Conservation (phyloP, 371 early-diverging fungal species). For the Scutellospora calospora region DNA sequence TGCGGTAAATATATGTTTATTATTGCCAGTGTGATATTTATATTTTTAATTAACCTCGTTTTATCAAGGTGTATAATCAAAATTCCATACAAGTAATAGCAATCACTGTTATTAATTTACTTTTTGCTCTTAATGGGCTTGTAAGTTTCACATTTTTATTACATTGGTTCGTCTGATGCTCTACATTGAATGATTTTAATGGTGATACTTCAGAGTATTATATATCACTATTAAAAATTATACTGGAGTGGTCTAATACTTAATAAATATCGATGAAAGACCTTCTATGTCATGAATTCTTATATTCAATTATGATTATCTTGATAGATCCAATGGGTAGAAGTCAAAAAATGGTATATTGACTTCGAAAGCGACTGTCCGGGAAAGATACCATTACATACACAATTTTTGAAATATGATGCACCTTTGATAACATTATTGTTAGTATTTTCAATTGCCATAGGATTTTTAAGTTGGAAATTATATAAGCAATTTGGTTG, state of each 20-base stretch:
- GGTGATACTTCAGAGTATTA: too few species aligned
- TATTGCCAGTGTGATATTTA: not conserved
- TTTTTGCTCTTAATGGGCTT: slow-evolving; percentile 31
- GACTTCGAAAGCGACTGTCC: not conserved
- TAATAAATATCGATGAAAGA: too few species aligned
- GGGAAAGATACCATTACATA: not conserved
- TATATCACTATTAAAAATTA: too few species aligned
- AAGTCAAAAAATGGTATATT: slow-evolving; percentile 21
- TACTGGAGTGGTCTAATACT: too few species aligned
- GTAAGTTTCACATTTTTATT: slow-evolving; percentile 7
- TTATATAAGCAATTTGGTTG: slow-evolving; percentile 92
- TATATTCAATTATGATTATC: not conserved
- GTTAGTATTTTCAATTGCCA: not conserved
- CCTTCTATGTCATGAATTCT: too few species aligned
- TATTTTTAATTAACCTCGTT: not conserved
- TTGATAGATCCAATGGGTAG: slow-evolving; percentile 19
- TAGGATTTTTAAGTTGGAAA: slow-evolving; percentile 6
- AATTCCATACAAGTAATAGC: slow-evolving; percentile 35
- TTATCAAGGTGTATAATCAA: slow-evolving; percentile 23
- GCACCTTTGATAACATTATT: slow-evolving; percentile 8
- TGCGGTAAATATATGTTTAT: slow-evolving; percentile 12
- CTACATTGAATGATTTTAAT: too few species aligned
- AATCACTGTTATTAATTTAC: not conserved
- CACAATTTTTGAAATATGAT: not conserved
- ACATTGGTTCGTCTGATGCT: too few species aligned